Evolutionary conservation across 1,139 yeast species (phyloP).

Genomic region (Hyphopichia pseudoburtonii): DNA sequence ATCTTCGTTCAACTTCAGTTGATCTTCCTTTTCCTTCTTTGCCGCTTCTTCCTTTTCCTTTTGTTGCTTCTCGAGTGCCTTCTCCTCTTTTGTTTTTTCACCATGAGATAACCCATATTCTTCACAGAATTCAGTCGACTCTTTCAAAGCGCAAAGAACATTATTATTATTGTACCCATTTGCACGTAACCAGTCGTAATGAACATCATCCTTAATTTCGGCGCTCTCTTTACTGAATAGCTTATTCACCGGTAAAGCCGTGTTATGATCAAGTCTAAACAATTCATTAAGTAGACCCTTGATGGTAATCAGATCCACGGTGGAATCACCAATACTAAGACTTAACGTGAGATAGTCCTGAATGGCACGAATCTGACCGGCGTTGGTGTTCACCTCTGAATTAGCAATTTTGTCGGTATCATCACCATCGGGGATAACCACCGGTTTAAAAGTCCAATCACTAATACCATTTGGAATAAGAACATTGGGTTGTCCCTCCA

Average conservation of each 20-base stretch:
- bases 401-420: no score
- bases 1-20: no score
- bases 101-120: conserved; percentile 19
- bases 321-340: conserved; percentile 27
- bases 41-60: neutral
- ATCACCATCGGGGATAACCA: neutral
- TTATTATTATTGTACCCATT: conserved; percentile 28
- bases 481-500: conserved; percentile 14
- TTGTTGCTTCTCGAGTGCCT: neutral
- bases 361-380: conserved; percentile 13
- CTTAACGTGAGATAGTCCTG: conserved; percentile 33
- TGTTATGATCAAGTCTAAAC: neutral
- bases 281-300: conserved; percentile 19
- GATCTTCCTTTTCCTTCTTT: neutral
- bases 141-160: conserved; percentile 32
- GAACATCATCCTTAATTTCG: conserved; percentile 9
- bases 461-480: conserved; percentile 29
- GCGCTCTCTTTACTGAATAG: conserved; percentile 4
- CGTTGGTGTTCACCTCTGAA: conserved; percentile 1
- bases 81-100: conserved; percentile 1
- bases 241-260: neutral
- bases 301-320: conserved; percentile 19
- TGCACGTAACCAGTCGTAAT: conserved; percentile 5
- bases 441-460: conserved; percentile 17
- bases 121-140: conserved; percentile 27